Conservation (phyloP, 2,329 filamentous ascomycete genomes). For the Elsinoe batatas region DNA sequence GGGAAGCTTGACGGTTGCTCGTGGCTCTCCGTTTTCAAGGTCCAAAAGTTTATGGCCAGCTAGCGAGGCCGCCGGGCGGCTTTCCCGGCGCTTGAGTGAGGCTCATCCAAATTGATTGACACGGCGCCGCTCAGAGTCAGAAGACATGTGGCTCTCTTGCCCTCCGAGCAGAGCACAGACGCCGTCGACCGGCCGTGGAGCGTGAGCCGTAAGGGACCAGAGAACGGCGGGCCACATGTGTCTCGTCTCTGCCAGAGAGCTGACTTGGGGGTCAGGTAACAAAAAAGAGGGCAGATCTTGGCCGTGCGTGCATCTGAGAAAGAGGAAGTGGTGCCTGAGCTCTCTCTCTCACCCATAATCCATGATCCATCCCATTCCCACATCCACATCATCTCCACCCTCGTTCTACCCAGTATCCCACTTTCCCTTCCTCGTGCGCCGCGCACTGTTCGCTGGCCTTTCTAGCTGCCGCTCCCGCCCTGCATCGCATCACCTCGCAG, state of each 20-base stretch:
- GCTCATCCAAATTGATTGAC: slow-evolving; percentile 5
- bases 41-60: slow-evolving; percentile 1
- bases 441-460: slow-evolving; percentile 8
- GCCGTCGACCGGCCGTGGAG: slow-evolving; percentile 1
- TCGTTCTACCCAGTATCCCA: not conserved
- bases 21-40: slow-evolving; percentile 1
- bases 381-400: slow-evolving; percentile 1
- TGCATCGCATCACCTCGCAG: slow-evolving; percentile 2
- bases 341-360: not conserved
- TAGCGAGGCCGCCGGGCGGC: slow-evolving; percentile 9
- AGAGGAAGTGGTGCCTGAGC: slow-evolving; percentile 1
- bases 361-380: not conserved
- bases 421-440: not conserved
- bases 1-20: slow-evolving; percentile 2
- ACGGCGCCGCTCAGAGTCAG: not conserved
- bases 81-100: slow-evolving; percentile 11
- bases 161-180: not conserved
- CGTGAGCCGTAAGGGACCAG: not conserved
- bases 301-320: not conserved
- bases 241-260: not conserved
- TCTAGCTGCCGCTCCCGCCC: slow-evolving; percentile 8
- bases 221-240: slow-evolving; percentile 1
- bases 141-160: slow-evolving; percentile 5
- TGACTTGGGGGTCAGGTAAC: too few species aligned
- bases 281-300: not conserved